These are phyloP conservation scores for Colletotrichum abscissum DNA, from an alignment of 2,329 filamentous ascomycete species.

Conservation along the genomic window DNA sequence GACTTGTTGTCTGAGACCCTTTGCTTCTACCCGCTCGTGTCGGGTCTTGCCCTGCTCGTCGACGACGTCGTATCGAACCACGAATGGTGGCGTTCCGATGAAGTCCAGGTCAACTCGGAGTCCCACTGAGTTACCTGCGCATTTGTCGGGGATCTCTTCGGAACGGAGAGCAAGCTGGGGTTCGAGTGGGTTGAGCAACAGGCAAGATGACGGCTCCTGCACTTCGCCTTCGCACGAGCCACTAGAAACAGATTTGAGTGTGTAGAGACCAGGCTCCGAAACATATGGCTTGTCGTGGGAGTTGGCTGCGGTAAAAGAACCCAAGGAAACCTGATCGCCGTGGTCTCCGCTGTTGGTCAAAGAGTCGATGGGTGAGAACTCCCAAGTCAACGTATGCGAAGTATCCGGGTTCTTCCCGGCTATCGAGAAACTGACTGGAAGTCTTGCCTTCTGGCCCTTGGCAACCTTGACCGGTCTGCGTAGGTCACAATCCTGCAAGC, in stretches of 20 bases:
- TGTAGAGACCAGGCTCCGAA: constrained; percentile 86
- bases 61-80: constrained; percentile 80
- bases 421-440: constrained; percentile 79
- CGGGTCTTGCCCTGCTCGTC: constrained; percentile 66
- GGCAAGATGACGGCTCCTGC: constrained; percentile 91
- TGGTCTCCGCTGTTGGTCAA: constrained; percentile 78
- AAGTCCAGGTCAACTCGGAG: constrained; percentile 90
- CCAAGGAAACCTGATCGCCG: constrained; percentile 66
- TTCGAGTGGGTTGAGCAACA: constrained; percentile 90
- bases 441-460: constrained; percentile 72
- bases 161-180: constrained; percentile 79
- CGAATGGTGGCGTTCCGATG: constrained; percentile 91
- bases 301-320: constrained; percentile 70
- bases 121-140: constrained; percentile 92
- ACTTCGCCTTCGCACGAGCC: constrained; percentile 89
- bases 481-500: constrained; percentile 80
- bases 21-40: constrained; percentile 53
- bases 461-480: constrained; percentile 86
- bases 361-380: constrained; percentile 80
- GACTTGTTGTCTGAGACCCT: constrained; percentile 83
- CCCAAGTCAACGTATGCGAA: constrained; percentile 80
- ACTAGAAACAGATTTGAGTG: constrained; percentile 81
- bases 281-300: constrained; percentile 75
- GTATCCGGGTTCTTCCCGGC: constrained; percentile 69
- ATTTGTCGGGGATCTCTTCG: constrained; percentile 93